phyloP scores from a whole-genome alignment of 805 yeast species.

The Cyberlindnera japonica region DNA sequence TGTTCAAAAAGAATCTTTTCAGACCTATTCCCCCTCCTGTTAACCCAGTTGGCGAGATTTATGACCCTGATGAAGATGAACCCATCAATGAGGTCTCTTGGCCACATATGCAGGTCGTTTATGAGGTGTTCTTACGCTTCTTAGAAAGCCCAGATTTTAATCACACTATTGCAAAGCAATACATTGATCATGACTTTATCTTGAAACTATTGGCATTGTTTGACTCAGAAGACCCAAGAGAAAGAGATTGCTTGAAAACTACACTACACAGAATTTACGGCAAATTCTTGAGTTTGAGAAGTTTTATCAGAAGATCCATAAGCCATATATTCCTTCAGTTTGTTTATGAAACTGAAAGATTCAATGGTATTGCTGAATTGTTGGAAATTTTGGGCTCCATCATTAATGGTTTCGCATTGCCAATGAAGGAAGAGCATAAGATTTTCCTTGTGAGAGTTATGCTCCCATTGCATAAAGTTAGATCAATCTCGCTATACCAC shows the following conservation, averaged over 20 bases:
- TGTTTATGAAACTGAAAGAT: conserved; percentile 91
- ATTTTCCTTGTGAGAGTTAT: conserved; percentile 81
- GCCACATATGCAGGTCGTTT: conserved; percentile 98
- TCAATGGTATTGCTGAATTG: conserved; percentile 93
- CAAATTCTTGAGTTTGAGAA: conserved; percentile 82
- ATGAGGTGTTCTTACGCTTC: conserved; percentile 89
- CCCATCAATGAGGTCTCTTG: conserved; percentile 95
- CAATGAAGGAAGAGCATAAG: conserved; percentile 95
- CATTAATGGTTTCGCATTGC: conserved; percentile 96
- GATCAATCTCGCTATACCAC: conserved; percentile 84
- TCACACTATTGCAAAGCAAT: conserved; percentile 89
- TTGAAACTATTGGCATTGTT: conserved; percentile 79
- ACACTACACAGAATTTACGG: conserved; percentile 96
- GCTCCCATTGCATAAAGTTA: conserved; percentile 89
- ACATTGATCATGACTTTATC: conserved; percentile 88
- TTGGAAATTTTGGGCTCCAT: conserved; percentile 94
- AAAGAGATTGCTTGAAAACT: conserved; percentile 91
- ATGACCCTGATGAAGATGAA: conserved; percentile 98
- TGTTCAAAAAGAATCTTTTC: conserved; percentile 87
- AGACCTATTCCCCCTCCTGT: conserved; percentile 98
- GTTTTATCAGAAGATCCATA: conserved; percentile 87
- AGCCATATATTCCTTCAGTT: conserved; percentile 91
- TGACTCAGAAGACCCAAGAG: conserved; percentile 95
- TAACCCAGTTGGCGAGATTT: conserved; percentile 93
- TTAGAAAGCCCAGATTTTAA: conserved; percentile 93